phyloP scores from a whole-genome alignment of 345 rosid genomes.

The Iberis pinnata region DNA sequence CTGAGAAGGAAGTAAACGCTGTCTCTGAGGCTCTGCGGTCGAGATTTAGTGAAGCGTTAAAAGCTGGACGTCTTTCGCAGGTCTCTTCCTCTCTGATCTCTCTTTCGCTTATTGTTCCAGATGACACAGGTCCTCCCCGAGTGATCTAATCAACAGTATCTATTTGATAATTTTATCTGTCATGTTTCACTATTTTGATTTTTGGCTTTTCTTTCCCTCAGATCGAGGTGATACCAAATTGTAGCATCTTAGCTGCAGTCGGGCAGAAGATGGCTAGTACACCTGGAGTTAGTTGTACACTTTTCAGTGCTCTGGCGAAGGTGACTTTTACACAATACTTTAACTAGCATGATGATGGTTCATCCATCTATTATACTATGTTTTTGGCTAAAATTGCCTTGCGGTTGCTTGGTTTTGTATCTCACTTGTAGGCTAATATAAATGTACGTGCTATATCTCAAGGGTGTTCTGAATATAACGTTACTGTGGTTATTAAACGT shows the following conservation, averaged over 20 bases:
- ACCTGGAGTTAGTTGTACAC: constrained; percentile 96
- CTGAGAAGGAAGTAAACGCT: constrained; percentile 90
- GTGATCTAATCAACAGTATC: background rate
- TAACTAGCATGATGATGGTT: constrained; percentile 1
- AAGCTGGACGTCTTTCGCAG: constrained; percentile 98
- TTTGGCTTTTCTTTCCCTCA: too few relatives aligned
- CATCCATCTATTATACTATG: background rate
- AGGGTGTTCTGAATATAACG: constrained; percentile 97
- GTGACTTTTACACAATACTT: constrained; percentile 31
- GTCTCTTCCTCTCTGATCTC: constrained; percentile 34
- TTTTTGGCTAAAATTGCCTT: background rate
- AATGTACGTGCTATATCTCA: constrained; percentile 97
- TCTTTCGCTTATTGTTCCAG: background rate
- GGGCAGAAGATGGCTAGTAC: constrained; percentile 99
- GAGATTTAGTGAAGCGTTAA: constrained; percentile 76
- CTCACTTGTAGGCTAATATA: constrained; percentile 68
- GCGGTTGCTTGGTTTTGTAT: constrained; percentile 1
- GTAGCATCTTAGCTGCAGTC: constrained; percentile 94
- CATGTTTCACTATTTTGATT: constrained; percentile 21
- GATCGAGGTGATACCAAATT: constrained; percentile 77
- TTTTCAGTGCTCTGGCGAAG: constrained; percentile 94
- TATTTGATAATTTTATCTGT: background rate
- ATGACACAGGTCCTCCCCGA: background rate
- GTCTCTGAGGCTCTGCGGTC: constrained; percentile 82
- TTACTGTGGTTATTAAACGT: constrained; percentile 78